phyloP scores from a whole-genome alignment of 2,329 filamentous ascomycete genomes.

The Ophidiomyces ophidiicola region DNA sequence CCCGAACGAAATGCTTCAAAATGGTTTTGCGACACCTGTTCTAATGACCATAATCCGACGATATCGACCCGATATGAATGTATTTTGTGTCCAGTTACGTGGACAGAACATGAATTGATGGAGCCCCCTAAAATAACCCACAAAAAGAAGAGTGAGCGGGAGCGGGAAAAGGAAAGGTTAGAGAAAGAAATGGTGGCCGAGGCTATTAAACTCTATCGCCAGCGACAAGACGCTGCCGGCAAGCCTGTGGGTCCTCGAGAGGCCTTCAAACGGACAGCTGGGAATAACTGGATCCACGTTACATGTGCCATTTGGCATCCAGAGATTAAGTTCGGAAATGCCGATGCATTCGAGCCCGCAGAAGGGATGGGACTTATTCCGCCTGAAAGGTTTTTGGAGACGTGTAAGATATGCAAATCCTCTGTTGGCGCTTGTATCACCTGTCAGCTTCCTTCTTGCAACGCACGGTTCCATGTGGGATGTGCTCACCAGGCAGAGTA shows the following conservation, averaged over 20 bases:
- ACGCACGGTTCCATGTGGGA: slow-evolving; percentile 62
- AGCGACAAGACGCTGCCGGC: slow-evolving; percentile 70
- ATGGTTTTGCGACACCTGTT: slow-evolving; percentile 93
- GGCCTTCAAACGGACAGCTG: slow-evolving; percentile 80
- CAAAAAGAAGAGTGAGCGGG: slow-evolving; percentile 86
- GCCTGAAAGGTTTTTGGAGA: slow-evolving; percentile 57
- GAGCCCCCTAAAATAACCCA: slow-evolving; percentile 66
- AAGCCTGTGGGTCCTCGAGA: slow-evolving; percentile 76
- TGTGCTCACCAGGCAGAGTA: slow-evolving; percentile 80
- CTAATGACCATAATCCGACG: slow-evolving; percentile 82
- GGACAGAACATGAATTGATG: slow-evolving; percentile 70
- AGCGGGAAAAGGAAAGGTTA: slow-evolving; percentile 72
- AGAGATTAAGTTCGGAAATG: slow-evolving; percentile 84
- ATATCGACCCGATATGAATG: slow-evolving; percentile 94
- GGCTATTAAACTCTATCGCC: slow-evolving; percentile 68
- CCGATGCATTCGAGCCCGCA: slow-evolving; percentile 66
- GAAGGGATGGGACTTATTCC: slow-evolving; percentile 83
- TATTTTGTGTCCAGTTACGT: slow-evolving; percentile 73
- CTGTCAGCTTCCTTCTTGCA: slow-evolving; percentile 51
- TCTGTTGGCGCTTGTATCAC: slow-evolving; percentile 64
- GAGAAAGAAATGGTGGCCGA: slow-evolving; percentile 75
- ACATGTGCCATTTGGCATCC: slow-evolving; percentile 83
- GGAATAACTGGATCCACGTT: slow-evolving; percentile 98
- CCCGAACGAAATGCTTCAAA: slow-evolving; percentile 56
- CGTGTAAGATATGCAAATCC: slow-evolving; percentile 73